Percentiles rank a stretch among this genome's conserved stretches.
Conservation (phyloP, 768 basidiomycete species). For the Serendipita sp. region DNA sequence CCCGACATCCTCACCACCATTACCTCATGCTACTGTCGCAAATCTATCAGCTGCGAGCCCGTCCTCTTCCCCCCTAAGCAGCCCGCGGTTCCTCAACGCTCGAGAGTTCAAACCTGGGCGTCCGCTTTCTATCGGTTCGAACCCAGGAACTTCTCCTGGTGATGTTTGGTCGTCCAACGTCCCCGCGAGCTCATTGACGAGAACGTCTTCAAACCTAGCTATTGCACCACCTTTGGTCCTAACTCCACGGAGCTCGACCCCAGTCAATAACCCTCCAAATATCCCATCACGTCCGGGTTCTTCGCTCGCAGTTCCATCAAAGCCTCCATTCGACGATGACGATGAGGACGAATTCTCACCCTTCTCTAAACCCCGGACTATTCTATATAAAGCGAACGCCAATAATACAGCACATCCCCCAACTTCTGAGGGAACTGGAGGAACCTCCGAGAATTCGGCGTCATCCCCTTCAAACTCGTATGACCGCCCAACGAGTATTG, state of each 20-base stretch:
- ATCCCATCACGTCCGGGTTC: conserved; percentile 46
- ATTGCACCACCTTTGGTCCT: conserved; percentile 78
- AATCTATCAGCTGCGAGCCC: conserved; percentile 57
- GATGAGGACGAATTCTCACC: conserved; percentile 83
- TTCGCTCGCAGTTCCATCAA: conserved; percentile 6
- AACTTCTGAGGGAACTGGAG: conserved; percentile 35
- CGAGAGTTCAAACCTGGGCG: conserved; percentile 85
- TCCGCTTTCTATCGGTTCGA: conserved; percentile 57
- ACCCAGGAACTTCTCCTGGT: conserved; percentile 63
- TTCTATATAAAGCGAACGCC: conserved; percentile 45
- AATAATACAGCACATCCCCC: conserved; percentile 29
- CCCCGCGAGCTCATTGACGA: conserved; percentile 30
- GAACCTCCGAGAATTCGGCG: conserved; percentile 27
- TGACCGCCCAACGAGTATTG: not conserved
- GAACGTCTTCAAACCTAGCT: conserved; percentile 70
- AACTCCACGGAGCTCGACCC: not conserved
- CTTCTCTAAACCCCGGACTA: conserved; percentile 33
- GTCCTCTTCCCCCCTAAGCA: conserved; percentile 70
- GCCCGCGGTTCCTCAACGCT: conserved; percentile 73
- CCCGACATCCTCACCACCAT: conserved; percentile 53
- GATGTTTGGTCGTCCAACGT: conserved; percentile 67
- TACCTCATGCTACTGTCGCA: conserved; percentile 38
- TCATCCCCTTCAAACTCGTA: conserved; percentile 13
- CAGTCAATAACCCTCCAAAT: conserved; percentile 21
- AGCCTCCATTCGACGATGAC: conserved; percentile 10